Base-by-base conservation (phyloP, 495 filamentous ascomycete species). In the Aspergillus indologenus region DNA sequence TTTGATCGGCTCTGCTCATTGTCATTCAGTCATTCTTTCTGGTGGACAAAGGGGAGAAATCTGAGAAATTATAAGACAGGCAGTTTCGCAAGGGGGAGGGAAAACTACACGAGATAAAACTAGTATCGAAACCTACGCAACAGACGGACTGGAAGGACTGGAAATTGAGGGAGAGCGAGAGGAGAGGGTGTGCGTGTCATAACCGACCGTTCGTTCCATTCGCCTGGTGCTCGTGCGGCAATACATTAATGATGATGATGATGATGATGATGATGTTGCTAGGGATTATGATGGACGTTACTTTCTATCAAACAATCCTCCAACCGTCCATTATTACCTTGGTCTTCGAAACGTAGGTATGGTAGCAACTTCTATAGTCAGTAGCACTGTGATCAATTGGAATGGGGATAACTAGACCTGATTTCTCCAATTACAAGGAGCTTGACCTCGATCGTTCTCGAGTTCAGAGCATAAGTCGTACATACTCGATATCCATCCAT, bases 171-270 rank as follows among this genome's bases (percentile, higher is more conserved):
- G 20, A 17, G 31, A n/a, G 58, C 46, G 22, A 23, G 46, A 5
- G 19, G 20, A 17, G 31, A n/a, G 58, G 53, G 22, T 34, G 46
- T 59, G 54, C 52, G 46, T 46, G 60, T 50, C 43, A 44, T 59
- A 63, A 49, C 61, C 56, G 56, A 63, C 55, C 56, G 43, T 58
- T 24, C 54, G 20, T 45, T 9, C 9, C 26, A 43, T 31, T 47
- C 5, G 34, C 34, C 20, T 60, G 43, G 51, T 47, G 50, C 57
- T 49, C 43, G 57, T 60, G 57, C 50, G 51, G 57, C 51, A 40
- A 60, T 44, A 52, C 49, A 46, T 24, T 29, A 31, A 49, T 29
- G 21, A 29, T 19, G 15, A 26, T n/a, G 23, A 24, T 51, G 22
- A 20, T 14, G 9, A 20, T 26, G 45, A 40, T 40, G 34, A 40